phyloP scores from a whole-genome alignment of 768 basidiomycete genomes.

The Pleurotus sapidus region DNA sequence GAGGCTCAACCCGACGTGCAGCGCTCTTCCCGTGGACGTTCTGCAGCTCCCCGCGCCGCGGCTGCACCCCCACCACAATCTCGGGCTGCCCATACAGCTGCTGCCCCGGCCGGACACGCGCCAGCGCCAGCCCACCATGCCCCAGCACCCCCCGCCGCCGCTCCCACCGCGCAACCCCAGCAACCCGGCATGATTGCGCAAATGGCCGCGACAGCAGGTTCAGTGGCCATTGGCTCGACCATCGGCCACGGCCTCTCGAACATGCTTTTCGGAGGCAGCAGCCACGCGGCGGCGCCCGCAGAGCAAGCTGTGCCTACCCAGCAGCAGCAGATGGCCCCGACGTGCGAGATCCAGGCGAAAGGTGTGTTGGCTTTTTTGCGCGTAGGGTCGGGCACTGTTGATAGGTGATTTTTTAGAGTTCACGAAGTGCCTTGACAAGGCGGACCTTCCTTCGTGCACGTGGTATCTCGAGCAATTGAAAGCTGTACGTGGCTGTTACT shows the following conservation, averaged over 20 bases:
- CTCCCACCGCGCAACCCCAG: slow-evolving; percentile 40
- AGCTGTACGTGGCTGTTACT: slow-evolving; percentile 52
- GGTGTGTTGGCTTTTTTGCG: slow-evolving; percentile 35
- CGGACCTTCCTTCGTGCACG: slow-evolving; percentile 72
- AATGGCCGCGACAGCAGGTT: slow-evolving; percentile 90
- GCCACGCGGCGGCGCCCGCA: slow-evolving; percentile 39
- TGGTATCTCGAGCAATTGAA: slow-evolving; percentile 91
- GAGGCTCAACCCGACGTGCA: slow-evolving; percentile 19
- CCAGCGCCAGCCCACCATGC: slow-evolving; percentile 32
- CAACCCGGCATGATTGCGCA: slow-evolving; percentile 76
- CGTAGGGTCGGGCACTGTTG: not conserved
- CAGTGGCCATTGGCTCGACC: slow-evolving; percentile 84
- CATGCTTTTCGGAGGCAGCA: slow-evolving; percentile 84
- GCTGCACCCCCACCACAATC: slow-evolving; percentile 43
- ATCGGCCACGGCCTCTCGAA: slow-evolving; percentile 87
- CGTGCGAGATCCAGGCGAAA: slow-evolving; percentile 81
- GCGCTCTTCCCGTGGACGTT: slow-evolving; percentile 80
- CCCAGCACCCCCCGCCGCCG: slow-evolving; percentile 40
- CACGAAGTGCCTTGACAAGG: slow-evolving; percentile 81
- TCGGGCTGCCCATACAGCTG: slow-evolving; percentile 47
- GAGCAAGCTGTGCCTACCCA: slow-evolving; percentile 50
- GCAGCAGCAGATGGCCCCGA: slow-evolving; percentile 44
- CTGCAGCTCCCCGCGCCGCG: slow-evolving; percentile 46
- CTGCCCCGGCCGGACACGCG: slow-evolving; percentile 44
- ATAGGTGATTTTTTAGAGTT: slow-evolving; percentile 57